phyloP scores from a whole-genome alignment of 345 rosid genomes.

The Eucalyptus erythrocorys region DNA sequence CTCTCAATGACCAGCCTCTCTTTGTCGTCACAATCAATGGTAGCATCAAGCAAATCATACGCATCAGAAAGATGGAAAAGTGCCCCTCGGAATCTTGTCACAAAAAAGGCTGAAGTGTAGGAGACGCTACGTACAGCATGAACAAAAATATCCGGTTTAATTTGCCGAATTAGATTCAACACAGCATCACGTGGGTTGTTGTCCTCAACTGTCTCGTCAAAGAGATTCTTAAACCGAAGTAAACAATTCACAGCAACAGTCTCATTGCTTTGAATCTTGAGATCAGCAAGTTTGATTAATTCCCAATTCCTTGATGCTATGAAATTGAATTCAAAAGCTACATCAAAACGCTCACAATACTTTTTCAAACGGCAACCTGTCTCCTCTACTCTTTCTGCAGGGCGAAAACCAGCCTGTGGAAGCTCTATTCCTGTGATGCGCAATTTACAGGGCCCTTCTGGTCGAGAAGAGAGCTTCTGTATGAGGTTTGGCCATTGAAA shows the following conservation, averaged over 20 bases:
- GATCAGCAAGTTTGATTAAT: slow-evolving; percentile 4
- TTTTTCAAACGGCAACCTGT: slow-evolving; percentile 11
- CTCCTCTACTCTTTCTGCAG: slow-evolving; percentile 10
- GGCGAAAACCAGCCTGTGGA: slow-evolving; percentile 19
- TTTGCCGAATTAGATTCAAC: slow-evolving; percentile 7
- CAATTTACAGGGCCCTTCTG: slow-evolving; percentile 15
- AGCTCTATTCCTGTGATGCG: slow-evolving; percentile 26
- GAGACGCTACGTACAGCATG: slow-evolving; percentile 10
- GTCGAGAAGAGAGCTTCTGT: slow-evolving; percentile 2
- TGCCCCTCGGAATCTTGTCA: slow-evolving; percentile 23
- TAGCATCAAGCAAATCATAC: slow-evolving; percentile 9
- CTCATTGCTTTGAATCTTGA: slow-evolving; percentile 1
- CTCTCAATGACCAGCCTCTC: slow-evolving; percentile 13
- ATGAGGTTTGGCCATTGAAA: slow-evolving; percentile 23
- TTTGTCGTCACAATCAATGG: neutral
- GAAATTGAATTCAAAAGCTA: slow-evolving; percentile 15
- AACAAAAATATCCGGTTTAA: slow-evolving; percentile 6
- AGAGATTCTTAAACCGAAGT: slow-evolving; percentile 1
- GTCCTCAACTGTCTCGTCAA: slow-evolving; percentile 9
- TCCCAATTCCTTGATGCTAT: slow-evolving; percentile 27
- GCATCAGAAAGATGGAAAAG: slow-evolving; percentile 3
- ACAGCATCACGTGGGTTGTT: slow-evolving; percentile 7
- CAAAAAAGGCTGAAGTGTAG: slow-evolving; percentile 12
- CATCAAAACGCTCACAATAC: slow-evolving; percentile 15
- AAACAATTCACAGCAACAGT: slow-evolving; percentile 9